Base-by-base conservation (phyloP, 1,284 basidiomycete species). In the Exobasidium rhododendri region DNA sequence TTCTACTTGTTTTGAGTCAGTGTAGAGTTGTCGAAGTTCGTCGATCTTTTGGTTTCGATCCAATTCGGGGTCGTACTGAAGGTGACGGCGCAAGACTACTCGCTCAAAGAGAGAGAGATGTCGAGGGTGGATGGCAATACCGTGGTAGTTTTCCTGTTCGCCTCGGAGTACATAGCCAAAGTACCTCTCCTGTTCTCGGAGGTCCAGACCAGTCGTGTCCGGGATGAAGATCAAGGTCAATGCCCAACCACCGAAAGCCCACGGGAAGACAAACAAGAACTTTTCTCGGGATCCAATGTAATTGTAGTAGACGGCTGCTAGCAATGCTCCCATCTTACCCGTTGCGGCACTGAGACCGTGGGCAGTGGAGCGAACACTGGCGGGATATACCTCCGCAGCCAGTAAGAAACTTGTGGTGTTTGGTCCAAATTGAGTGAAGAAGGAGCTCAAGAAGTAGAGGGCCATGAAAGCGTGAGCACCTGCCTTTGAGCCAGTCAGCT, bases 121-220 rank as follows among this genome's bases (percentile, higher is more conserved):
- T 30, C 83, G 77, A 11, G 82, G 83, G 79, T 84, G 82, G 47
- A 85, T 79, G 30, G 84, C 84, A 59, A 85, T 81, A 61, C 84
- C 84, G 76, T 84, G 83, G 80, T 85, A 85, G 49, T 83, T 82
- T 26, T 77, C 63, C 24, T 80, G 77, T 26, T 80, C 78, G n/a
- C 84, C 84, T 49, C 79, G 72, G 17, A 82, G 78, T 44, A 85
- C 83, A 63, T 80, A 83, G 13, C 79, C 75, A 83, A 83, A 85
- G 81, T 84, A 84, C 60, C 83, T 80, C 71, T 85, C 84, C 71
- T 84, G 83, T 77, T 85, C 84, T 59, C 82, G 79, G 24, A 84
- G 79, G 69, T 84, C 84, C 51, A 85, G 79, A 60, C 84, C 83
- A n/a, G 84, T 84, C 10, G 83, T 84, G 70, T 84, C 84, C 20